Evolutionary conservation across 1,284 basidiomycete genomes (phyloP).

Genomic region (Cutaneotrichosporon mucoides): DNA sequence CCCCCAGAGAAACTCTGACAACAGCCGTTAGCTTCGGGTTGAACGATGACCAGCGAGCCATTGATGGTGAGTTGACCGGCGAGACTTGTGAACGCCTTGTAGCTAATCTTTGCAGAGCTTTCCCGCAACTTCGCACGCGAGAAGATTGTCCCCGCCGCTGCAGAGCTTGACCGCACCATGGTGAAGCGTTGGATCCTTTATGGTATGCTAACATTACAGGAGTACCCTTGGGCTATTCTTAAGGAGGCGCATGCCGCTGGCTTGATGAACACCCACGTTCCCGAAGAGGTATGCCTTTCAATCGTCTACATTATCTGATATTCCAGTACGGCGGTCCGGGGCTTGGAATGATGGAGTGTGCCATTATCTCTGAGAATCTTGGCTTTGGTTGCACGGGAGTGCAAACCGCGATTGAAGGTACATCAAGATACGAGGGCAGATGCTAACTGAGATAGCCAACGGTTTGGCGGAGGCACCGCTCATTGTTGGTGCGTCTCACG

Average conservation of each 20-base stretch:
- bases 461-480: slow-evolving; percentile 56
- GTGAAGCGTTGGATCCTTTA: slow-evolving; percentile 19
- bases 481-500: slow-evolving; percentile 53
- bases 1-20: background rate
- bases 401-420: slow-evolving; percentile 52
- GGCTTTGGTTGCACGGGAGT: slow-evolving; percentile 57
- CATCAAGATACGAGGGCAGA: background rate
- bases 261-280: slow-evolving; percentile 52
- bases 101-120: slow-evolving; percentile 45
- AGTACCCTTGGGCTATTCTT: slow-evolving; percentile 55
- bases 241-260: slow-evolving; percentile 54
- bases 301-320: background rate
- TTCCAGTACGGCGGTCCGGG: slow-evolving; percentile 54
- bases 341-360: slow-evolving; percentile 53
- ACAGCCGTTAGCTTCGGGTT: slow-evolving; percentile 31
- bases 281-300: slow-evolving; percentile 44
- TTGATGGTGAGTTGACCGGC: slow-evolving; percentile 31
- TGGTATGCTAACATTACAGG: slow-evolving; percentile 23
- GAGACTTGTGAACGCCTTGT: background rate
- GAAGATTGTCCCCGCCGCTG: slow-evolving; percentile 54
- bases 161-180: slow-evolving; percentile 52
- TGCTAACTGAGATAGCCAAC: slow-evolving; percentile 37
- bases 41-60: slow-evolving; percentile 41
- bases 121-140: slow-evolving; percentile 53
- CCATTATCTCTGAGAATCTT: slow-evolving; percentile 52